Evolutionary conservation across 768 basidiomycete species (phyloP).

Genomic region (Pleurotus eryngii): DNA sequence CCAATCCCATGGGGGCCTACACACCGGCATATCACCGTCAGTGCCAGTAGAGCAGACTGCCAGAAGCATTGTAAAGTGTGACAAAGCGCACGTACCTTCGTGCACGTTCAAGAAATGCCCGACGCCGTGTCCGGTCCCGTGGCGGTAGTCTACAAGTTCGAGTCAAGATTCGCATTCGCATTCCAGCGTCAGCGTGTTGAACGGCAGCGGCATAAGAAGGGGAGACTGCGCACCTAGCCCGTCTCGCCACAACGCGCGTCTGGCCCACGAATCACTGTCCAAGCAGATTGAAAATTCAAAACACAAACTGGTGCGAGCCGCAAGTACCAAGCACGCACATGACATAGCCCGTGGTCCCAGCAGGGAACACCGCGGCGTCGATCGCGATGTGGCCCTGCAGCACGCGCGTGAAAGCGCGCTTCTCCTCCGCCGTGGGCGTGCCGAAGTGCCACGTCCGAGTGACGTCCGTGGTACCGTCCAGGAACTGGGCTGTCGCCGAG

Average conservation of each 20-base stretch:
- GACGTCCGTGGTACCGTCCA: slow-evolving; percentile 94
- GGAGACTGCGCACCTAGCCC: slow-evolving; percentile 61
- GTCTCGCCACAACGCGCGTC: slow-evolving; percentile 80
- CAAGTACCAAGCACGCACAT: slow-evolving; percentile 36
- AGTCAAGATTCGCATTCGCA: too few relatives aligned
- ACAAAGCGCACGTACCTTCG: slow-evolving; percentile 47
- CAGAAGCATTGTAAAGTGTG: too few relatives aligned
- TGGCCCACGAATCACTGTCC: slow-evolving; percentile 74
- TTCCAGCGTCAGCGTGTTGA: too few relatives aligned
- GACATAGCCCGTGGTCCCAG: slow-evolving; percentile 66
- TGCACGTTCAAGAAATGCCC: slow-evolving; percentile 95
- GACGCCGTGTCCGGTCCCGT: slow-evolving; percentile 94
- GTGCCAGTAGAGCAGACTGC: too few relatives aligned
- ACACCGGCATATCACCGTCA: not conserved
- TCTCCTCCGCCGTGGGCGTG: slow-evolving; percentile 76
- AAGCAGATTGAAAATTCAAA: not conserved
- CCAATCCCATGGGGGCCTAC: slow-evolving; percentile 63
- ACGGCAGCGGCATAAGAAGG: not conserved
- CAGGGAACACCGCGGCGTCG: slow-evolving; percentile 81
- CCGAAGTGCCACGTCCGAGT: slow-evolving; percentile 95
- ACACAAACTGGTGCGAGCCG: not conserved
- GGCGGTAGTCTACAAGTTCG: slow-evolving; percentile 48
- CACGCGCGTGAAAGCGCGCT: slow-evolving; percentile 87
- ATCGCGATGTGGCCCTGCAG: slow-evolving; percentile 90
- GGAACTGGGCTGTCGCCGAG: slow-evolving; percentile 59